These are phyloP conservation scores for Emmonsiellopsis sp. DNA, from an alignment of 2,329 filamentous ascomycete species.

Conservation along the genomic window DNA sequence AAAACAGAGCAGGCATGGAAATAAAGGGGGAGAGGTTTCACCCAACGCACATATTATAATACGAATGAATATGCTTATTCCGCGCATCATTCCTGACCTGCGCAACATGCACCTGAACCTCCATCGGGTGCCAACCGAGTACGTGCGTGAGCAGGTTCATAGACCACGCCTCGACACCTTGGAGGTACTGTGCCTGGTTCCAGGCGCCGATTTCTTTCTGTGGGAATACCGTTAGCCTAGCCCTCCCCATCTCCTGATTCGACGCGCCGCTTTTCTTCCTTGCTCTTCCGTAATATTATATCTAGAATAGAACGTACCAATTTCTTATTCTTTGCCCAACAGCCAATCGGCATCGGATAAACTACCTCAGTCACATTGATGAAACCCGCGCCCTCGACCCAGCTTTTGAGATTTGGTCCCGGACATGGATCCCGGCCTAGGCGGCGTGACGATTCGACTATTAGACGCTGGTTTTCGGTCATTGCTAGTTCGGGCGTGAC, in stretches of 20 bases:
- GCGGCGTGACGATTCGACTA: slow-evolving; percentile 16
- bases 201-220: slow-evolving; percentile 16
- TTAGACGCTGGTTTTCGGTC: slow-evolving; percentile 4
- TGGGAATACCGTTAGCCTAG: not conserved
- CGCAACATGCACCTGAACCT: not conserved
- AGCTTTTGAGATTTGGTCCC: slow-evolving; percentile 6
- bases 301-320: slow-evolving; percentile 1
- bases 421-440: slow-evolving; percentile 14
- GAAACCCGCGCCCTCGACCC: slow-evolving; percentile 9
- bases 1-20: not conserved
- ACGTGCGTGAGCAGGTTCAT: slow-evolving; percentile 10
- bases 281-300: not conserved
- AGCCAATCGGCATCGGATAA: slow-evolving; percentile 8
- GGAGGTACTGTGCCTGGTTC: slow-evolving; percentile 7
- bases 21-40: not conserved
- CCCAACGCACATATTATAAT: slow-evolving; percentile 1
- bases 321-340: slow-evolving; percentile 9
- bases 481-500: slow-evolving; percentile 8
- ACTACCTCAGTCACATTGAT: slow-evolving; percentile 7
- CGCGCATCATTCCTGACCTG: not conserved
- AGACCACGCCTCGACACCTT: slow-evolving; percentile 15
- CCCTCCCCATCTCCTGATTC: not conserved
- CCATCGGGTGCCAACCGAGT: slow-evolving; percentile 11
- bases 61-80: slow-evolving; percentile 1
- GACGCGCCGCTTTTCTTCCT: not conserved